phyloP scores from a whole-genome alignment of 2,329 filamentous ascomycete species.

The Colletotrichum aenigma region DNA sequence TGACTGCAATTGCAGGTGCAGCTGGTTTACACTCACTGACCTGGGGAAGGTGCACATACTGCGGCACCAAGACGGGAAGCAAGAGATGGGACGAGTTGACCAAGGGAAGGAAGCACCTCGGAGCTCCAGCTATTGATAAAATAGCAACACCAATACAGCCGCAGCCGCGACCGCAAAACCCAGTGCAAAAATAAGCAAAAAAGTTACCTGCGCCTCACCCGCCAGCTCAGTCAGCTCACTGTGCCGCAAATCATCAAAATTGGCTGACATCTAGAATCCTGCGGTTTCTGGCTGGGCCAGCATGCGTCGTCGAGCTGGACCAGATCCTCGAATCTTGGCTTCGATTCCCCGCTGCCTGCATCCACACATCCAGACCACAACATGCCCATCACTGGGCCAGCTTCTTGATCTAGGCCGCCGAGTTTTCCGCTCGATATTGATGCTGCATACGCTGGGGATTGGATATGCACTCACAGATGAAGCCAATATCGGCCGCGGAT shows the following conservation, averaged over 20 bases:
- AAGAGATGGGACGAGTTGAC: not conserved
- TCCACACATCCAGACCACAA: not conserved
- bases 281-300: not conserved
- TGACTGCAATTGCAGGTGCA: not conserved
- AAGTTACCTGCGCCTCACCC: not conserved
- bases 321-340: slow-evolving; percentile 5
- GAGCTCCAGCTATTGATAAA: not conserved
- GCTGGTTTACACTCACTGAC: not conserved
- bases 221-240: not conserved
- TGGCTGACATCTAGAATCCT: not conserved
- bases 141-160: not conserved
- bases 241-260: not conserved
- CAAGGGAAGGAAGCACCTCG: not conserved
- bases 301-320: not conserved
- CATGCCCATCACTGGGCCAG: slow-evolving; percentile 3
- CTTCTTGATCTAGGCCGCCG: slow-evolving; percentile 2
- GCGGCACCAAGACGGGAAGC: not conserved
- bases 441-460: not conserved
- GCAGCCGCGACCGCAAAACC: not conserved
- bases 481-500: not conserved
- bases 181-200: not conserved
- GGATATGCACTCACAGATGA: not conserved
- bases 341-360: not conserved
- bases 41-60: not conserved
- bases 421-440: not conserved